Evolutionary conservation across 1,284 basidiomycete genomes (phyloP), one percentile per base, ranked within the genome.

Genomic region (Microbotryum lychnidis-dioicae): DNA sequence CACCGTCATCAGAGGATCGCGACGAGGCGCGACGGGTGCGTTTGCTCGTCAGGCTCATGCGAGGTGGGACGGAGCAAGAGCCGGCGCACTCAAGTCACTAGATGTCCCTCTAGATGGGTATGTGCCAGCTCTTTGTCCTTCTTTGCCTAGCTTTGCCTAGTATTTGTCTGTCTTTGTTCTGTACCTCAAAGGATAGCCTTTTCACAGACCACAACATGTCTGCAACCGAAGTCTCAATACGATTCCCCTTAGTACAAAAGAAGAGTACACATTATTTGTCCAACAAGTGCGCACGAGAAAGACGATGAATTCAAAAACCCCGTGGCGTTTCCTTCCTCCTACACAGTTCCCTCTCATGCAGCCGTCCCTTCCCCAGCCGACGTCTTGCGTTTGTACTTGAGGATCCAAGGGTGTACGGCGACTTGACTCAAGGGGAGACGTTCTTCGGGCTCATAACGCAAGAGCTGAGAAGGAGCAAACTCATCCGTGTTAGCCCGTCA

Each of bases 371-470:
- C 23, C 12, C 48, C 48, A 50, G 9, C 37, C 31, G 51, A 53
- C 12, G 51, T 53, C 57, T 59, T 59, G 49, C 65, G 65, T 48
- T 78, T 75, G 64, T 94, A 86, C 75, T 84, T 89, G 63, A 87
- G 80, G 66, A 99, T 87, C 94, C 96, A 99, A 10, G 93, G 91
- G 73, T 97, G 96, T 10, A 79, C 78, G 47, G 87, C 80, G 33
- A 97, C 94, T 29, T 94, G 85, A 1, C 78, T 76, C 12, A 98
- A 81, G 0, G 92, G 81, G 6, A 99, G 69, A 2, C 96, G 84
- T 58, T 88, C 83, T 70, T 87, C 82, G 0, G 94, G 90, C 42
- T 91, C 84, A 70, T 93, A 87, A 73, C 84, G 84, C 12, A 98
- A 81, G 9, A 98, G 83, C 93, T 97, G 72, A 9, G n/a, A 50